Percentiles rank a stretch among this genome's conserved stretches.
phyloP scores from a whole-genome alignment of 139 green algal species.

The Zygnema cylindricum region DNA sequence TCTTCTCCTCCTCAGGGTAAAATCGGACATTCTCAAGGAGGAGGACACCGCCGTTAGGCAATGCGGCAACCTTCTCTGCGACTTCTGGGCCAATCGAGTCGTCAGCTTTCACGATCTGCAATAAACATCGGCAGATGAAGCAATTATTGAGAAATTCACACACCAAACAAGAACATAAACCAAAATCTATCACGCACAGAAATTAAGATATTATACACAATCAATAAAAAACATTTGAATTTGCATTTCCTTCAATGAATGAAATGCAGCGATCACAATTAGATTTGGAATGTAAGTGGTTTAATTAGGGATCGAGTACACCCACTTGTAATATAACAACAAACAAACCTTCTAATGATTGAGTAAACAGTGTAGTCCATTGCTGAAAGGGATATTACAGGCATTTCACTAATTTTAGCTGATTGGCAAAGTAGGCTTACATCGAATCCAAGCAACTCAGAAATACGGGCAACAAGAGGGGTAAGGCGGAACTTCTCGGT shows the following conservation, averaged over 20 bases:
- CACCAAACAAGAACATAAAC: too few relatives aligned
- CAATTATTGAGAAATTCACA: too few relatives aligned
- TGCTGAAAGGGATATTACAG: too few relatives aligned
- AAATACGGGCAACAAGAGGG: constrained; percentile 80
- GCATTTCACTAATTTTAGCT: too few relatives aligned
- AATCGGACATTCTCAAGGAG: constrained; percentile 68
- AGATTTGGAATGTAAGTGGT: too few relatives aligned
- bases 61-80: constrained; percentile 69
- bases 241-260: too few relatives aligned
- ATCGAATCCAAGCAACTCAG: constrained; percentile 79
- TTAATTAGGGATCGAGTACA: too few relatives aligned
- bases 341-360: background rate
- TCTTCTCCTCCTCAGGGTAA: constrained; percentile 94
- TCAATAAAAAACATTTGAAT: too few relatives aligned
- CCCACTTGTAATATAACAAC: background rate
- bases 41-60: constrained; percentile 82
- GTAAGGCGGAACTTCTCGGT: constrained; percentile 93
- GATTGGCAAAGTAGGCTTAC: constrained; percentile 5
- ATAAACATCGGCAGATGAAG: too few relatives aligned
- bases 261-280: too few relatives aligned
- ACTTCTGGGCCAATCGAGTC: constrained; percentile 96
- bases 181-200: too few relatives aligned
- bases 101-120: constrained; percentile 76
- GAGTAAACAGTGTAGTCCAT: background rate
- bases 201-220: too few relatives aligned